Percentiles rank a stretch among this genome's conserved stretches.
These are phyloP conservation scores for Phytophthora cactorum DNA, from an alignment of 352 stramenopile species.

Conservation along the genomic window DNA sequence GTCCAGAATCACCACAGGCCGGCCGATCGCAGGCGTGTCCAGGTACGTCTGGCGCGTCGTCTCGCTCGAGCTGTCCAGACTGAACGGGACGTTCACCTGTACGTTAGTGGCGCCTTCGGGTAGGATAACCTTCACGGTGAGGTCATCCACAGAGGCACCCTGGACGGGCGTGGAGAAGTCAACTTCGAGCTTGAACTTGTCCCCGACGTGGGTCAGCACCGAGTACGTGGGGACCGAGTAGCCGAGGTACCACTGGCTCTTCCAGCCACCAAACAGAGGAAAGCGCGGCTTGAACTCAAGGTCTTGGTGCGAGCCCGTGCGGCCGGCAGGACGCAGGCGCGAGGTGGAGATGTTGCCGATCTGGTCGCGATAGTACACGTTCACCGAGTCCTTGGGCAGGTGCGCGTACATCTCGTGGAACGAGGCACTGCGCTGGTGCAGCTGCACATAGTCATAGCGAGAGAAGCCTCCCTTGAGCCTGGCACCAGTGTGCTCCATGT, in stretches of 20 bases:
- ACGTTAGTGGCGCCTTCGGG: conserved; percentile 85
- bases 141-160: conserved; percentile 80
- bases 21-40: conserved; percentile 80
- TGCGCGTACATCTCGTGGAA: conserved; percentile 78
- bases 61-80: conserved; percentile 56
- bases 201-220: conserved; percentile 66
- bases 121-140: conserved; percentile 89
- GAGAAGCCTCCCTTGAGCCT: conserved; percentile 88
- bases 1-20: conserved; percentile 80
- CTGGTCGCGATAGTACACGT: conserved; percentile 92
- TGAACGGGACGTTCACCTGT: conserved; percentile 78
- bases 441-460: conserved; percentile 83
- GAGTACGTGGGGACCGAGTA: conserved; percentile 88
- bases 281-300: conserved; percentile 87
- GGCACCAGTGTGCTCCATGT: conserved; percentile 86
- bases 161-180: conserved; percentile 88
- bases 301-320: conserved; percentile 57
- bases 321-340: conserved; percentile 48
- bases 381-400: conserved; percentile 79
- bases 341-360: conserved; percentile 92
- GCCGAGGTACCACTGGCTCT: conserved; percentile 89
- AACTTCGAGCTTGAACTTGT: conserved; percentile 84
- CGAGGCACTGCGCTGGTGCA: conserved; percentile 68
- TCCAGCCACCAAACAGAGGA: conserved; percentile 90
- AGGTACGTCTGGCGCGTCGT: conserved; percentile 86